phyloP scores from a whole-genome alignment of 441 rosid species.

The Euphorbia celastroides region DNA sequence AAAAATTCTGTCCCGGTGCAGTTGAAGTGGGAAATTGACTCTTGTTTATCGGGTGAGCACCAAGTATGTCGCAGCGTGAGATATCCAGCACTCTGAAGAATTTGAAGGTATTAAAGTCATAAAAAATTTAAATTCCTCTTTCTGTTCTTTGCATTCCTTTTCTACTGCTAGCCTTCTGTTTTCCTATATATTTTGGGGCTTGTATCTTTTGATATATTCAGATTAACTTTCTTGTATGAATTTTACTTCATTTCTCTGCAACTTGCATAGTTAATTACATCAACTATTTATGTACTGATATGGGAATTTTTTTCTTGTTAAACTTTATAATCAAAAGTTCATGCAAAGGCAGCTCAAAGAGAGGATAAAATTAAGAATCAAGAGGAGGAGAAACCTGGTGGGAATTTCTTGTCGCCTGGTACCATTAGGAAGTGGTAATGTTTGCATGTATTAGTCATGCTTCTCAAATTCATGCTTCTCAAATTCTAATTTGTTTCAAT shows the following conservation, averaged over 20 bases:
- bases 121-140: not conserved
- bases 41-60: not conserved
- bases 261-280: not conserved
- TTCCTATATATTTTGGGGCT: too few species aligned
- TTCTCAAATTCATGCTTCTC: not conserved
- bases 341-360: constrained; percentile 77
- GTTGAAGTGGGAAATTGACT: too few species aligned
- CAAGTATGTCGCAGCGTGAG: constrained; percentile 75
- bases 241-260: not conserved
- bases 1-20: not conserved
- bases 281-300: not conserved
- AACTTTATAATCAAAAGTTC: constrained; percentile 37
- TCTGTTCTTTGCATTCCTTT: not conserved
- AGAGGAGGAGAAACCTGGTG: constrained; percentile 51
- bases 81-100: constrained; percentile 78
- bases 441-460: constrained; percentile 5
- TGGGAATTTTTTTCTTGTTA: not conserved
- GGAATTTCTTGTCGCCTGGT: constrained; percentile 35
- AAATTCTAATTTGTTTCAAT: not conserved
- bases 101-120: constrained; percentile 64
- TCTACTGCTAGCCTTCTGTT: not conserved
- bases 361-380: constrained; percentile 60
- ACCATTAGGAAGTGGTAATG: constrained; percentile 58
- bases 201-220: constrained; percentile 16
- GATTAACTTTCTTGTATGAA: constrained; percentile 11